Evolutionary conservation across 2,329 filamentous ascomycete species (phyloP).

Genomic region (Tolypocladium ovalisporum): DNA sequence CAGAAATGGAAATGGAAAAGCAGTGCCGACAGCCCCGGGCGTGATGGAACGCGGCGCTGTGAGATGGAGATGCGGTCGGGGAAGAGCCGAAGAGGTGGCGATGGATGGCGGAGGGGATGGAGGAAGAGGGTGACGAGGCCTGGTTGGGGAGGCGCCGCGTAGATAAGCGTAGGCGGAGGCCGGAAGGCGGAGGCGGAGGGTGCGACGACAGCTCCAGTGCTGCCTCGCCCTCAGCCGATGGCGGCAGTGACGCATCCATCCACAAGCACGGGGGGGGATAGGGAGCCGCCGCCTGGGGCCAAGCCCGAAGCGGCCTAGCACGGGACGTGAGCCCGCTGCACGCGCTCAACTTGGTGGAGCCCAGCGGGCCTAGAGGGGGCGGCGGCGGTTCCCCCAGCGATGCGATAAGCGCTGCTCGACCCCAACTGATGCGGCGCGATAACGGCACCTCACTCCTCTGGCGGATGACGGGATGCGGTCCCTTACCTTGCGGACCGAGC

Average conservation of each 20-base stretch:
- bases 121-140: neutral
- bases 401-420: conserved; percentile 17
- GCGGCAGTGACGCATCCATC: conserved; percentile 23
- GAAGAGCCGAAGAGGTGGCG: neutral
- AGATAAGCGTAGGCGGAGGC: conserved; percentile 4
- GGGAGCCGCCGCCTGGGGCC: neutral
- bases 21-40: neutral
- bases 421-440: conserved; percentile 8
- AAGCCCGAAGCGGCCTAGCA: neutral
- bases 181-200: conserved; percentile 10
- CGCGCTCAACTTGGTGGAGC: conserved; percentile 12
- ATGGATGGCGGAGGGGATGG: neutral
- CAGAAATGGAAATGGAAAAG: neutral
- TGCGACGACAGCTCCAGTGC: neutral
- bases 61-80: neutral
- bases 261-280: neutral
- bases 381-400: conserved; percentile 17
- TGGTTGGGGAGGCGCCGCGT: neutral
- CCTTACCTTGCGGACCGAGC: too few species aligned
- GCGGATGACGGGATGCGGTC: neutral
- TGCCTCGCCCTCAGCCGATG: conserved; percentile 11
- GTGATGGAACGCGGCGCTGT: neutral
- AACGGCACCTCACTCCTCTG: conserved; percentile 4
- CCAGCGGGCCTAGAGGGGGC: neutral
- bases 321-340: neutral